Evolutionary conservation across 257 asterid genomes (phyloP).

Genomic region (Nicotiana otophora): DNA sequence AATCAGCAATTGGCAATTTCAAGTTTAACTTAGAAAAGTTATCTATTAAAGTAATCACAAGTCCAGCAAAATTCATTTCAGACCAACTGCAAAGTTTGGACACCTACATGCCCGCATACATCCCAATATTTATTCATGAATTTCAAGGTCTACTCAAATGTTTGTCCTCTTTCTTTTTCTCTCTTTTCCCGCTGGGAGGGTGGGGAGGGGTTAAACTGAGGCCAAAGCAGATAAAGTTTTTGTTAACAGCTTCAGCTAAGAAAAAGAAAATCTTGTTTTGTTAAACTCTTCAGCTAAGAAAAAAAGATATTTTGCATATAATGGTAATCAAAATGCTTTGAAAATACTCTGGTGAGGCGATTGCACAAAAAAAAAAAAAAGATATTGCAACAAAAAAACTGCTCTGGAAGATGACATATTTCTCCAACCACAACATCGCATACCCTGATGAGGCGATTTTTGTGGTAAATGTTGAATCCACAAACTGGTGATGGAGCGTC

Average conservation of each 20-base stretch:
- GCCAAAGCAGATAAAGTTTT: background rate
- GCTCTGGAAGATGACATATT: background rate
- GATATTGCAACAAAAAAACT: no score
- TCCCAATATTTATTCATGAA: background rate
- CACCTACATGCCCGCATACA: background rate
- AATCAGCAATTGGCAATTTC: background rate
- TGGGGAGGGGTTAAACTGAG: background rate
- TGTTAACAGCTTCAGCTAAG: background rate
- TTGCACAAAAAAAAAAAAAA: no score
- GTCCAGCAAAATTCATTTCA: background rate
- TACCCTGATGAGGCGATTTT: constrained; percentile 95
- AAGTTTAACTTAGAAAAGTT: background rate
- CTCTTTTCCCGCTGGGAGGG: background rate
- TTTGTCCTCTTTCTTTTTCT: background rate
- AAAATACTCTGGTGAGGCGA: no score
- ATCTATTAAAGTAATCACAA: background rate
- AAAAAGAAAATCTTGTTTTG: background rate
- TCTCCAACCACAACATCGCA: background rate
- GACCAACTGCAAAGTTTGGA: background rate
- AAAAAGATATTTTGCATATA: constrained; percentile 3
- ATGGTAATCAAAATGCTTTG: background rate
- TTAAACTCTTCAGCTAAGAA: background rate
- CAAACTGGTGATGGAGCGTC: constrained; percentile 64
- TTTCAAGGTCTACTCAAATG: background rate
- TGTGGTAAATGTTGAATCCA: constrained; percentile 90